Evolutionary conservation across 768 basidiomycete genomes (phyloP).

Genomic region (Mycena pura): DNA sequence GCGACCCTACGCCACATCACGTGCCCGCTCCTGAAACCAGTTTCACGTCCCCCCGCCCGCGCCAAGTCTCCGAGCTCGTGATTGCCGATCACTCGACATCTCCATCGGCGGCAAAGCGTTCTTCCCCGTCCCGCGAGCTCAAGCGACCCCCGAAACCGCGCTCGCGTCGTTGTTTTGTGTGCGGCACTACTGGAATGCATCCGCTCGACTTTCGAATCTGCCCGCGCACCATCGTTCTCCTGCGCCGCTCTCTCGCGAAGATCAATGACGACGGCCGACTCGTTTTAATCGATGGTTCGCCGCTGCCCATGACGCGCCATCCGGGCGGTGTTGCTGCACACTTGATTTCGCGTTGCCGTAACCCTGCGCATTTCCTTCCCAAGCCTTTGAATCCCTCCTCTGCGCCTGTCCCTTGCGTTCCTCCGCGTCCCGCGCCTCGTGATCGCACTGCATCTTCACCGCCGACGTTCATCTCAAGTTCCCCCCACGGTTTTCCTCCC

Average conservation of each 20-base stretch:
- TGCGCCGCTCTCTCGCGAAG: background rate
- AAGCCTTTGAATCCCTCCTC: background rate
- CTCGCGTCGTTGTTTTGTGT: constrained; percentile 9
- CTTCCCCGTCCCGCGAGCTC: background rate
- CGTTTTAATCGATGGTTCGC: background rate
- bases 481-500: too few species aligned
- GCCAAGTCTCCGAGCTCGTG: background rate
- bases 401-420: background rate
- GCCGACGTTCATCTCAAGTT: background rate
- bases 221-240: background rate
- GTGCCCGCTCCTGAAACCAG: background rate
- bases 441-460: background rate
- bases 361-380: background rate
- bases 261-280: background rate
- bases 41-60: background rate
- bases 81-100: background rate
- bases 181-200: background rate
- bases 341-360: background rate
- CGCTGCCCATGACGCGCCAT: constrained; percentile 7
- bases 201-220: background rate
- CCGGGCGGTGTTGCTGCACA: constrained; percentile 7
- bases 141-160: background rate
- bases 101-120: background rate
- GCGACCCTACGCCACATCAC: background rate
- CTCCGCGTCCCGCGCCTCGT: background rate